A percentile compares a stretch with the other conserved stretches of the same genome.
Evolutionary conservation across 1,284 basidiomycete genomes (phyloP).

Genomic region (Cryptococcus maquisensis): DNA sequence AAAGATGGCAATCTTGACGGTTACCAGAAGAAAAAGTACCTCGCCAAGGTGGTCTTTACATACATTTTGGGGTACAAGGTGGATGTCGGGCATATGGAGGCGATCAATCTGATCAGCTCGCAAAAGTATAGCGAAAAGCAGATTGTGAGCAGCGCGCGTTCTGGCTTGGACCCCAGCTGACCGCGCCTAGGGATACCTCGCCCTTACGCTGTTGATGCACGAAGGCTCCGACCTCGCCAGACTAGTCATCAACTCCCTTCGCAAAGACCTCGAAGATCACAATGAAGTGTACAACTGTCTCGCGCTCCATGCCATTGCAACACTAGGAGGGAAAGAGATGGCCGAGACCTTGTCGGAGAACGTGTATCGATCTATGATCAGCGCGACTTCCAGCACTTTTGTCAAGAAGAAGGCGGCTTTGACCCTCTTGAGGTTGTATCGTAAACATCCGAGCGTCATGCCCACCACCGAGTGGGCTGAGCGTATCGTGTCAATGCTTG

Average conservation of each 20-base stretch:
- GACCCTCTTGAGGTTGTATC: constrained; percentile 85
- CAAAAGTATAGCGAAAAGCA: constrained; percentile 98
- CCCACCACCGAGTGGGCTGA: constrained; percentile 93
- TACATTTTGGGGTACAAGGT: constrained; percentile 99
- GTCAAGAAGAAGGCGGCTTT: constrained; percentile 99
- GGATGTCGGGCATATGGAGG: constrained; percentile 98
- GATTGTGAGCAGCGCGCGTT: constrained; percentile 63
- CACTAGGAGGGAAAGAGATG: constrained; percentile 97
- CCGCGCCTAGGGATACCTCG: constrained; percentile 77
- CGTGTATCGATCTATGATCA: constrained; percentile 91
- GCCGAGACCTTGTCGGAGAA: constrained; percentile 89
- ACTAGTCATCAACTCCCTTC: constrained; percentile 94
- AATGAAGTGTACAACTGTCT: constrained; percentile 95
- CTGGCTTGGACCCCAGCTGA: background rate
- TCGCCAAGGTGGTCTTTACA: constrained; percentile 91
- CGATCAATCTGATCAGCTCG: constrained; percentile 94
- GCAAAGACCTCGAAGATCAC: constrained; percentile 92
- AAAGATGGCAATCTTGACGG: constrained; percentile 97
- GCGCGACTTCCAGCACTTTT: constrained; percentile 92
- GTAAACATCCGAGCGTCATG: constrained; percentile 92
- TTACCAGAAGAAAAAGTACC: constrained; percentile 97
- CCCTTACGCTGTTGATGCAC: constrained; percentile 94
- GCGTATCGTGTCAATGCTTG: constrained; percentile 90
- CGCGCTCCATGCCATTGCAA: constrained; percentile 95
- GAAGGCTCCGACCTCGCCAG: constrained; percentile 96